Conservation (phyloP, 2,329 filamentous ascomycete genomes). For the Drechslerella dactyloides region DNA sequence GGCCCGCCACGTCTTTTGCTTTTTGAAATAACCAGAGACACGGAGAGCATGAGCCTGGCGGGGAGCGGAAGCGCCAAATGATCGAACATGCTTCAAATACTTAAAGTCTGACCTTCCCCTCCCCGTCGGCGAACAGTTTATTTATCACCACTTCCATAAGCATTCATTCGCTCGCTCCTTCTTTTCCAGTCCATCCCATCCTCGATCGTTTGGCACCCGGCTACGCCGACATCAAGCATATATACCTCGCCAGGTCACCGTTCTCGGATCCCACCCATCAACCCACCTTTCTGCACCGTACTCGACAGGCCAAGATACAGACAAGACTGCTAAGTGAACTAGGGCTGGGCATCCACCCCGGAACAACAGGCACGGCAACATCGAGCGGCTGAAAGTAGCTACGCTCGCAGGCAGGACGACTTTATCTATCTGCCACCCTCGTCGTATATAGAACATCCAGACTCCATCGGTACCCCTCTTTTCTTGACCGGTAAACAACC, state of each 20-base stretch:
- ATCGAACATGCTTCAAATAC: constrained; percentile 9
- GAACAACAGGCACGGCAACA: constrained; percentile 26
- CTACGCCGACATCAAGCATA: neutral
- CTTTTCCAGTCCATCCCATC: neutral
- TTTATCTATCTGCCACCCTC: constrained; percentile 33
- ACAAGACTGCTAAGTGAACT: constrained; percentile 3
- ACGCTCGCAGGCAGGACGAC: constrained; percentile 30
- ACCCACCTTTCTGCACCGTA: neutral
- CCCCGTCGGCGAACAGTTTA: neutral
- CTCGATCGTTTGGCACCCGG: neutral
- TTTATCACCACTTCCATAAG: constrained; percentile 9
- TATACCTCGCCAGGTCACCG: neutral
- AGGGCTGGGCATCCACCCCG: constrained; percentile 2
- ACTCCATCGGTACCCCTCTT: neutral
- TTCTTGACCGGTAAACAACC: neutral
- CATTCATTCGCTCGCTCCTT: constrained; percentile 1
- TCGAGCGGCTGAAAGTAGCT: constrained; percentile 45
- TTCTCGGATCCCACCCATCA: neutral
- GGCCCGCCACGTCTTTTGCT: constrained; percentile 29
- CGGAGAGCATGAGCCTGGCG: neutral
- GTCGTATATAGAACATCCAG: neutral
- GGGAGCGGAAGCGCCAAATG: neutral
- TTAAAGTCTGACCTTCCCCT: constrained; percentile 9
- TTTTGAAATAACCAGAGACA: constrained; percentile 15
- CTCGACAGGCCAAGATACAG: neutral